Evolutionary conservation across 768 basidiomycete genomes (phyloP).

Genomic region (Antrodiella citrinella): DNA sequence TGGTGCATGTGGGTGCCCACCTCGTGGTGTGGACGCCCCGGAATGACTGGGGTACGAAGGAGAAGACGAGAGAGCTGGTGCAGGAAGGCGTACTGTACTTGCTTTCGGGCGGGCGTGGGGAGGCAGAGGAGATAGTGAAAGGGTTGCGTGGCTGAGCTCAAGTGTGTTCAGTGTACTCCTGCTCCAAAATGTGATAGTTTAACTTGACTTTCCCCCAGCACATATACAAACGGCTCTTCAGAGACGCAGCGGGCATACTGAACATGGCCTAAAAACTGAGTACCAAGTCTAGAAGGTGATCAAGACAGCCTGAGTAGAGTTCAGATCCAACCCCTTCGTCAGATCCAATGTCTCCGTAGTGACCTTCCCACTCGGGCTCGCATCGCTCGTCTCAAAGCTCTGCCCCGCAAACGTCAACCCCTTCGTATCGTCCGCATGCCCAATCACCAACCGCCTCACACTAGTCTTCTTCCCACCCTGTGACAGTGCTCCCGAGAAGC

Average conservation of each 20-base stretch:
- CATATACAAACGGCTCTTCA: too few species aligned
- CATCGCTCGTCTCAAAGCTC: slow-evolving; percentile 19
- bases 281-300: slow-evolving; percentile 16
- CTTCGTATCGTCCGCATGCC: slow-evolving; percentile 20
- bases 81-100: slow-evolving; percentile 35
- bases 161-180: neutral
- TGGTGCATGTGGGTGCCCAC: slow-evolving; percentile 49
- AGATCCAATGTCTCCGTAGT: slow-evolving; percentile 13
- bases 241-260: too few species aligned
- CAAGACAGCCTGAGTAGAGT: slow-evolving; percentile 19
- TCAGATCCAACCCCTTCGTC: slow-evolving; percentile 15
- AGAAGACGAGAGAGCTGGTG: slow-evolving; percentile 41
- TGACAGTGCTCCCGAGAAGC: slow-evolving; percentile 18
- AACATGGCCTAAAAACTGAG: neutral
- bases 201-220: too few species aligned
- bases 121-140: slow-evolving; percentile 7
- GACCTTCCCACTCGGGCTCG: slow-evolving; percentile 10
- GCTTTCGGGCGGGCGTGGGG: slow-evolving; percentile 4
- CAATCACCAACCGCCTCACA: slow-evolving; percentile 16
- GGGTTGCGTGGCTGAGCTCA: too few species aligned
- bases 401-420: slow-evolving; percentile 21
- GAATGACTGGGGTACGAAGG: slow-evolving; percentile 38
- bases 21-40: slow-evolving; percentile 43
- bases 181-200: too few species aligned
- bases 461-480: slow-evolving; percentile 5